These are phyloP conservation scores for Sutorius australiensis DNA, from an alignment of 768 basidiomycete species.

Conservation along the genomic window DNA sequence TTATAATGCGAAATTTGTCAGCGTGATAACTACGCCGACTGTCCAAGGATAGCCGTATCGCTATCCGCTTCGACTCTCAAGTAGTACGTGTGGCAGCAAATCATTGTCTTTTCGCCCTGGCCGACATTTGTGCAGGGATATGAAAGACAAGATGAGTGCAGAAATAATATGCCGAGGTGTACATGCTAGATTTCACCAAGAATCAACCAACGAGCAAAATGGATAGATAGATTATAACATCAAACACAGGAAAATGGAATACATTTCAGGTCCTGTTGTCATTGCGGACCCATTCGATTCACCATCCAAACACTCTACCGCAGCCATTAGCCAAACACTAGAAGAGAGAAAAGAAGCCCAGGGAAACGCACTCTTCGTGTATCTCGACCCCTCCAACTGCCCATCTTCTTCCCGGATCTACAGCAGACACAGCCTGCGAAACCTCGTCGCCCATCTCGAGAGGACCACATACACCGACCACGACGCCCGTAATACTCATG, in stretches of 20 bases:
- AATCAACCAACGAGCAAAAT: not conserved
- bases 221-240: not conserved
- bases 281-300: not conserved
- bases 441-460: constrained; percentile 36
- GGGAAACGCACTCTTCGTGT: constrained; percentile 37
- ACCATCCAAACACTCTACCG: constrained; percentile 30
- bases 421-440: constrained; percentile 31
- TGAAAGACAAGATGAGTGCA: too few species aligned
- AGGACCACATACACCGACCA: constrained; percentile 44
- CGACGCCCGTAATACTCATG: constrained; percentile 30
- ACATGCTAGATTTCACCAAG: too few species aligned
- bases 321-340: constrained; percentile 7
- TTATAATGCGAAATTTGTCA: too few species aligned
- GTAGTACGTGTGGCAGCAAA: too few species aligned
- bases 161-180: too few species aligned
- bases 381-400: constrained; percentile 40
- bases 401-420: constrained; percentile 32
- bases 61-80: too few species aligned
- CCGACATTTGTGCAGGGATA: too few species aligned
- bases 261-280: not conserved
- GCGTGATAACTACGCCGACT: too few species aligned
- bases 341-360: not conserved
- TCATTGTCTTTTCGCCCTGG: too few species aligned
- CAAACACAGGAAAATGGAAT: not conserved
- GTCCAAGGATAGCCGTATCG: too few species aligned